Evolutionary conservation across 805 yeast genomes (phyloP), one percentile per base, ranked within the genome.

Genomic region (Sungouiozyma ichnusensis): DNA sequence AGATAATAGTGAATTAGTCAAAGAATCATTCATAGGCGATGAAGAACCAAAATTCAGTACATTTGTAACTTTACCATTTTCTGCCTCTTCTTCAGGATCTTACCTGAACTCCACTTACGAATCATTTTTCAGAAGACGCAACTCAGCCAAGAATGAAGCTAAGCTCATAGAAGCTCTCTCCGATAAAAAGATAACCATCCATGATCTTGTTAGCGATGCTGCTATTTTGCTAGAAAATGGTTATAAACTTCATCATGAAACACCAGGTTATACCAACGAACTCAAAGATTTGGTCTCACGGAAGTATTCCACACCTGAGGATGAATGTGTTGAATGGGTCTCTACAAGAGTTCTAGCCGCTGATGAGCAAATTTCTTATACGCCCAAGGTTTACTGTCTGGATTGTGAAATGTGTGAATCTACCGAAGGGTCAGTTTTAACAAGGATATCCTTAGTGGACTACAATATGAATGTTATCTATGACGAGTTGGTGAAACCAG

Each of bases 371-470:
- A 80, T 79, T 0, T 72, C 82, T 0, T 77, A 24, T 24, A 11
- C 6, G 29, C 29, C 29, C 11, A 24, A 70, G 43, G 75, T 82
- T 0, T 85, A 76, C 64, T 92, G 94, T 0, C 49, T 92, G 16
- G 98, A 90, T 63, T 92, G 98, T 67, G 98, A 90, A 63, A 92
- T 90, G 86, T 86, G 96, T 57, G 64, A 71, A 44, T 63, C 88
- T 0, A 73, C 66, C 0, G 85, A 41, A 24, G 87, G 86, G 0
- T 69, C 72, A 35, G 94, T 76, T 1, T 66, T 90, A 34, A 77
- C 97, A 0, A 69, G 97, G 41, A 76, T 85, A 0, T 83, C 95
- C 2, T 49, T 92, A 8, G 73, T 87, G 1, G 79, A 83, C 56
- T 76, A 73, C 50, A 69, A 76, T 39, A 73, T 72, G 15, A 70